phyloP scores from a whole-genome alignment of 495 filamentous ascomycete genomes.

The Halenospora varia region DNA sequence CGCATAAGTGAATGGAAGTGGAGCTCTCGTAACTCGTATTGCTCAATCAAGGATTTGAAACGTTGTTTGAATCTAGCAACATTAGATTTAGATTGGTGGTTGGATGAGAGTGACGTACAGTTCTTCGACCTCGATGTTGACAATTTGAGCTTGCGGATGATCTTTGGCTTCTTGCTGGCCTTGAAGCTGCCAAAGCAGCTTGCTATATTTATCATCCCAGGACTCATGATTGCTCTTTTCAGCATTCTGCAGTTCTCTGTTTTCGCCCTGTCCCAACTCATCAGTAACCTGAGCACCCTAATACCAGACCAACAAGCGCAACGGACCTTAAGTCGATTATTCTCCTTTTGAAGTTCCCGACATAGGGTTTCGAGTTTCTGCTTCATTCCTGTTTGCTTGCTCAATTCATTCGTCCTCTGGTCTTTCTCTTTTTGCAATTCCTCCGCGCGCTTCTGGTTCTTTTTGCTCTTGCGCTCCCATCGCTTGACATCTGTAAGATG shows the following conservation, averaged over 20 bases:
- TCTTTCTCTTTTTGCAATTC: slow-evolving; percentile 97
- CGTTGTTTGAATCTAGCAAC: slow-evolving; percentile 86
- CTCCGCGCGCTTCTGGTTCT: slow-evolving; percentile 93
- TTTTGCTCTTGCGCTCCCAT: slow-evolving; percentile 86
- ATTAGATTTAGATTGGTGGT: slow-evolving; percentile 1
- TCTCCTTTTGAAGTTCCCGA: slow-evolving; percentile 87
- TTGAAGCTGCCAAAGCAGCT: slow-evolving; percentile 72
- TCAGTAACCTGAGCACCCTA: slow-evolving; percentile 12
- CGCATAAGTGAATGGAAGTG: slow-evolving; percentile 87
- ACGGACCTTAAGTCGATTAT: slow-evolving; percentile 90
- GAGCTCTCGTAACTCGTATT: slow-evolving; percentile 90
- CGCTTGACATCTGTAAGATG: slow-evolving; percentile 91
- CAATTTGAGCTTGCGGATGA: slow-evolving; percentile 65
- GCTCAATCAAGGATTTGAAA: slow-evolving; percentile 90
- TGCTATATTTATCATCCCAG: slow-evolving; percentile 78
- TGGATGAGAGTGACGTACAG: slow-evolving; percentile 51
- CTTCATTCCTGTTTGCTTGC: slow-evolving; percentile 79
- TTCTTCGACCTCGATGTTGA: slow-evolving; percentile 81
- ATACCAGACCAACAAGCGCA: not conserved
- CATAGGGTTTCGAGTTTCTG: slow-evolving; percentile 95
- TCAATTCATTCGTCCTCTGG: slow-evolving; percentile 77
- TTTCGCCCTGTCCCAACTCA: slow-evolving; percentile 67
- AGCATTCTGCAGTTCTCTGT: slow-evolving; percentile 77
- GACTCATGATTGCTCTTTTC: slow-evolving; percentile 77
- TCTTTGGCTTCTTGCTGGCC: slow-evolving; percentile 75